Evolutionary conservation across 202 grass and related monocot genomes (phyloP).

Genomic region (Bolboschoenoplectus hybrid): DNA sequence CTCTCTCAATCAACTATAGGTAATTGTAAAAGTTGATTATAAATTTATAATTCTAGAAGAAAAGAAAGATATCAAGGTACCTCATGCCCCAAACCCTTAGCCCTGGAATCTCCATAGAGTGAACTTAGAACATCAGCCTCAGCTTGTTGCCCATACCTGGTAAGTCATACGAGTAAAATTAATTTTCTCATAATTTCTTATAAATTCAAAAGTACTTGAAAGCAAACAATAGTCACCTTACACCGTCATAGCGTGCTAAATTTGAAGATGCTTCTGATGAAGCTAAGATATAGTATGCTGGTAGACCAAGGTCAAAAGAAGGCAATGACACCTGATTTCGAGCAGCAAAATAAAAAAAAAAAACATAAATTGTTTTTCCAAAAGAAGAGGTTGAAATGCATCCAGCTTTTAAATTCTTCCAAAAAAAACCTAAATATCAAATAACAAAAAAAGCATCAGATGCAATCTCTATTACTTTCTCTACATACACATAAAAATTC

Average conservation of each 20-base stretch:
- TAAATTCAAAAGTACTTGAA: background rate
- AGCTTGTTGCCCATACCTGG: slow-evolving; percentile 74
- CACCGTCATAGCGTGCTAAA: slow-evolving; percentile 95
- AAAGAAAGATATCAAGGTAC: slow-evolving; percentile 41
- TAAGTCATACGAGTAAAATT: slow-evolving; percentile 37
- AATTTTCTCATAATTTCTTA: background rate
- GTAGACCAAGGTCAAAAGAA: slow-evolving; percentile 91
- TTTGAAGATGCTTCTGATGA: slow-evolving; percentile 98
- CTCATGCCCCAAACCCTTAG: slow-evolving; percentile 85
- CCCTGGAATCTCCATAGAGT: slow-evolving; percentile 72
- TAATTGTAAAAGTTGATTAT: slow-evolving; percentile 15
- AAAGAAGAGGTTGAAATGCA: background rate
- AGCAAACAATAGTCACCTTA: slow-evolving; percentile 60
- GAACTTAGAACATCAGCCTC: slow-evolving; percentile 69
- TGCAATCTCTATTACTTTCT: background rate
- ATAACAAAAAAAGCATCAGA: background rate
- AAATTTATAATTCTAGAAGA: slow-evolving; percentile 22
- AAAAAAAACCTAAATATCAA: background rate
- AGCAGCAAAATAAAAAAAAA: slow-evolving; percentile 23
- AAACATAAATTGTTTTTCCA: slow-evolving; percentile 24
- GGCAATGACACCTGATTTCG: slow-evolving; percentile 76
- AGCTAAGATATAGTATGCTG: slow-evolving; percentile 90
- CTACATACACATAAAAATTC: background rate
- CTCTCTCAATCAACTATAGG: background rate
- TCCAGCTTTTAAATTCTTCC: background rate